Base-by-base conservation (phyloP, 1,284 basidiomycete species). In the Rhodotorula sp. region DNA sequence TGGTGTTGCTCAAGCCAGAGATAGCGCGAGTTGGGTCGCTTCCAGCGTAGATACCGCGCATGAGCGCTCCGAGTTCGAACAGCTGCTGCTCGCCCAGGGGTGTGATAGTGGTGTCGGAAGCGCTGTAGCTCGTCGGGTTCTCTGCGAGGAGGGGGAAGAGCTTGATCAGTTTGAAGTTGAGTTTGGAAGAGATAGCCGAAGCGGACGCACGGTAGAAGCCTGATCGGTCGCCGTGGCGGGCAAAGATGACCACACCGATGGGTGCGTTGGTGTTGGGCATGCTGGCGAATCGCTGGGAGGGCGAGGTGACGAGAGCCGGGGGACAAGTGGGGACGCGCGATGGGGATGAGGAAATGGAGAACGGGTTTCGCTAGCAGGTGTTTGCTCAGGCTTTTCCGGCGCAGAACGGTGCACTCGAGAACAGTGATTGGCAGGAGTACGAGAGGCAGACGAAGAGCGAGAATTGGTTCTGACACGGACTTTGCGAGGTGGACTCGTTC, bases 71-170 rank as follows among this genome's bases (percentile, higher is more conserved):
- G 64, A 92, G 86, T 65, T 86, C 81, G 81, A 87, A 86, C 66
- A 90, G 87, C 81, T 94, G 78, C 76, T 89, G 88, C 81, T 90
- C 89, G 64, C 92, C 92, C 62, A 93, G 86, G 62, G 91, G 87
- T 46, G 91, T 94, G 70, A 90, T 89, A 80, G 87, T 86, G 32
- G 90, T 89, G 75, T 86, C 84, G n/a, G 85, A 82, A 34, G 86
- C 85, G 63, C 86, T 81, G 80, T 94, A 92, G 36, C 77, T 64
- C 44, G 44, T 30, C 11, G 68, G 69, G 47, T 72, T 51, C 52
- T 72, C 44, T 47, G 48, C 20, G 32, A 17, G 7, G 39, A 13
- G 39, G n/a, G 8, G n/a, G 15, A 19, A 36, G n/a, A 1, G 19
- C 30, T 27, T 2, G 22, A 39, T 17, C 19, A 29, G 34, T 29